Percentiles rank a stretch among this genome's conserved stretches.
Conservation (phyloP, 805 yeast genomes). For the Wickerhamiella qilinensis region DNA sequence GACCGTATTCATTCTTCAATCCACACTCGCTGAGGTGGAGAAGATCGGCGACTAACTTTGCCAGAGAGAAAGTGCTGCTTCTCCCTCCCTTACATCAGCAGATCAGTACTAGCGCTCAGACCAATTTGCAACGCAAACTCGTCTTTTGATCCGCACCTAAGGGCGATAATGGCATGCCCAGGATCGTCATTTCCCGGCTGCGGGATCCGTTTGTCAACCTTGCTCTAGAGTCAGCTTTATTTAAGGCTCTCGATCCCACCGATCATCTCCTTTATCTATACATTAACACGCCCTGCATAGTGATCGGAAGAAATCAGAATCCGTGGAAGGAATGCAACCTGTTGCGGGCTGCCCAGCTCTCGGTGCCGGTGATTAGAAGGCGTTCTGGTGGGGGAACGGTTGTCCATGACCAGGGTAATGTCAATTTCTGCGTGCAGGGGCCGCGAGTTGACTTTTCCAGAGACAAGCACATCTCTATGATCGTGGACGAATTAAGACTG, state of each 20-base stretch:
- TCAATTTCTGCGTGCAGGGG: constrained; percentile 70
- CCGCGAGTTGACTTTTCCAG: constrained; percentile 45
- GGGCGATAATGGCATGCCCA: constrained; percentile 21
- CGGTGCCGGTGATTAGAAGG: constrained; percentile 59
- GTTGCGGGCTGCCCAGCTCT: constrained; percentile 30
- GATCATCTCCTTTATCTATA: constrained; percentile 53
- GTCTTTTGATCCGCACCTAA: not conserved
- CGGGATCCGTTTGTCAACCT: constrained; percentile 58
- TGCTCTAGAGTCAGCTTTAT: constrained; percentile 69
- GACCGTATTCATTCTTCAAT: constrained; percentile 1
- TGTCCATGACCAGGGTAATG: constrained; percentile 82
- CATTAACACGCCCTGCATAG: constrained; percentile 70
- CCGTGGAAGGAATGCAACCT: constrained; percentile 80
- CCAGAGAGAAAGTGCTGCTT: not conserved
- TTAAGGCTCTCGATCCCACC: constrained; percentile 23
- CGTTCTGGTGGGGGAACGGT: constrained; percentile 94
- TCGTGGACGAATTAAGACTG: constrained; percentile 27
- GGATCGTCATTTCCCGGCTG: constrained; percentile 41
- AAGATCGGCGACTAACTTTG: not conserved
- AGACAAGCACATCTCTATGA: constrained; percentile 34
- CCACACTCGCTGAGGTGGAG: not conserved
- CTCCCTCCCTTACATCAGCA: not conserved
- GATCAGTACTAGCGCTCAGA: not conserved
- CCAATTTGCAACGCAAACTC: not conserved
- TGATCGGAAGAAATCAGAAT: constrained; percentile 89